Evolutionary conservation across 2,329 filamentous ascomycete genomes (phyloP).

Genomic region (Coniella vitis): DNA sequence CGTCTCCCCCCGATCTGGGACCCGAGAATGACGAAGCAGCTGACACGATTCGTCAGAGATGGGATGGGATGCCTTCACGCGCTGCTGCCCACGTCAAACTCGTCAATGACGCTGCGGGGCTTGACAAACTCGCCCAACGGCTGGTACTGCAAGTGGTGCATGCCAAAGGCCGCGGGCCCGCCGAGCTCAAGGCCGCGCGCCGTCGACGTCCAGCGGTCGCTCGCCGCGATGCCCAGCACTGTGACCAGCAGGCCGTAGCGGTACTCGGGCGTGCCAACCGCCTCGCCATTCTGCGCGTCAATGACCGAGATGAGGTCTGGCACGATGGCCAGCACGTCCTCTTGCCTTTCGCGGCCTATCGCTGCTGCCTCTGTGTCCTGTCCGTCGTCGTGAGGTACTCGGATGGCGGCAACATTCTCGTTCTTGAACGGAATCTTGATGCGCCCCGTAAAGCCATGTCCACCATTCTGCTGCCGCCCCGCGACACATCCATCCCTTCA

Average conservation of each 20-base stretch:
- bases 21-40: too few relatives aligned
- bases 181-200: slow-evolving; percentile 42
- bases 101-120: slow-evolving; percentile 47
- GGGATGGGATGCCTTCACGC: too few relatives aligned
- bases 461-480: neutral
- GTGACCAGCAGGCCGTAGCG: slow-evolving; percentile 45
- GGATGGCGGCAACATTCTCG: slow-evolving; percentile 60
- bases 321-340: slow-evolving; percentile 43
- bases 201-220: slow-evolving; percentile 38
- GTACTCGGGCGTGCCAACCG: slow-evolving; percentile 51
- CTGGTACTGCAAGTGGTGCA: slow-evolving; percentile 40
- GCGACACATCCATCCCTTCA: slow-evolving; percentile 36
- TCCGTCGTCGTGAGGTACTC: slow-evolving; percentile 17
- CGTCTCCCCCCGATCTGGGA: too few relatives aligned
- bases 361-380: slow-evolving; percentile 19
- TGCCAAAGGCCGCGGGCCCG: slow-evolving; percentile 42
- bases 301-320: slow-evolving; percentile 51
- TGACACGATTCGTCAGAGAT: too few relatives aligned
- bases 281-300: slow-evolving; percentile 49
- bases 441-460: slow-evolving; percentile 31
- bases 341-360: slow-evolving; percentile 30
- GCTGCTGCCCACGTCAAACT: slow-evolving; percentile 27
- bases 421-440: slow-evolving; percentile 65
- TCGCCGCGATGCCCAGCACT: slow-evolving; percentile 40
- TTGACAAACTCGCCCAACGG: slow-evolving; percentile 41